Base-by-base conservation (phyloP, 768 basidiomycete species). In the Lentinula lateritia region DNA sequence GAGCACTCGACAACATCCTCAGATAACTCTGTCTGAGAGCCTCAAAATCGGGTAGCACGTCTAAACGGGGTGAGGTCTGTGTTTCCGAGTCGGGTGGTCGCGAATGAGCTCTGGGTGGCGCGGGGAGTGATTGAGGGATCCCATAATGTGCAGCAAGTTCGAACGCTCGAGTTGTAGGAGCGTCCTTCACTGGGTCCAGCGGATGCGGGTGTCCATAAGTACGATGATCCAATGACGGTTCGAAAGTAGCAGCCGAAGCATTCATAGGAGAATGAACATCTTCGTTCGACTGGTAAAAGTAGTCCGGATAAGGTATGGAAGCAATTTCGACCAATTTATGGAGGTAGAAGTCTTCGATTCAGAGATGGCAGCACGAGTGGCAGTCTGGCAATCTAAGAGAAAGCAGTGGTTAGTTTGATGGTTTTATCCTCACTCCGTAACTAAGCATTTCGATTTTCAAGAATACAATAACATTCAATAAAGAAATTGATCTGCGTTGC, bases 111-210 rank as follows among this genome's bases (percentile, higher is more conserved):
- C 83, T 80, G 63, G 89, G 89, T 60, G 84, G 83, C 58, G 83
- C 84, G 45, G 90, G 90, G 48, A 92, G 73, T 64, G 78, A 81
- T 65, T 85, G 82, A 62, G 90, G 90, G 70, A 92, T 85, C 74
- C 89, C 89, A 89, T 90, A 85, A 62, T 90, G 89, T 69, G 85
- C 79, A 68, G 88, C 86, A 58, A 89, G 77, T 76, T 88, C 89
- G 74, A 82, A 70, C 69, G 67, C 89, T 90, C 90, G 71, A 64
- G 76, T 68, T 61, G 70, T 74, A 69, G 78, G 80, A 78, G 87
- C 82, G 83, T 83, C 83, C 58, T 70, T 73, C 82, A 83, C 83
- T 80, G 84, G 80, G 82, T 76, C 61, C 65, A 61, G 16, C 68
- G 2, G 50, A 9, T 52, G 72, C 46, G 46, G 16, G 16, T 72